Evolutionary conservation across 805 yeast species (phyloP), one percentile per base, ranked within the genome.

Genomic region (Barnettozyma sp.): DNA sequence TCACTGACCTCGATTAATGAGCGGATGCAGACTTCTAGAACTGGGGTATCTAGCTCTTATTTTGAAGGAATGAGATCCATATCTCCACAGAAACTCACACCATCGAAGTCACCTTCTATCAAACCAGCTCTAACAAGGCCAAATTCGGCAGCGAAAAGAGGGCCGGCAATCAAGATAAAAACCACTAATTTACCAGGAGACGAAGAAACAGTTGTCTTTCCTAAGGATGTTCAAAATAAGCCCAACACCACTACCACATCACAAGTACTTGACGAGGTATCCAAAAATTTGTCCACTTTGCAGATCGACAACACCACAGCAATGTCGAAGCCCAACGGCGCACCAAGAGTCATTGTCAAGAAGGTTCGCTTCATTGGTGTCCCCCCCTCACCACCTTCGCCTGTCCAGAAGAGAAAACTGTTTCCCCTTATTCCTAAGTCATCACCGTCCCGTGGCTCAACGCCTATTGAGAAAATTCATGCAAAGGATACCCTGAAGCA

Each of bases 331-430:
- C n/a, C n/a, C n/a, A n/a, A n/a, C n/a, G n/a, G n/a, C n/a, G n/a
- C 36, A 27, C 27, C 35, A n/a, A 30, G 16, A 20, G 24, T 26
- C 12, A 41, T 38, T 2, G 26, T 50, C 13, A 53, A 53, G 35
- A 48, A 45, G 24, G 58, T 53, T 5, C 35, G 58, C 6, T 53
- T 53, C 33, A 50, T 40, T 13, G 56, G 58, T 12, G 50, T 53
- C 7, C 56, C 56, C 5, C 35, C 41, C 7, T 22, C 41, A 21
- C 48, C 38, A 20, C 50, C 45, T 9, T 50, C 46, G 2, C 29
- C 31, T 1, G 34, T 33, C 9, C 29, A 33, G 11, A 25, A 30
- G 34, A 33, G 26, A 20, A 35, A 29, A 12, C 16, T 32, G 20
- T 22, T 18, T 8, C 34, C 34, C 23, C 34, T 28, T 7, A 17